These are phyloP conservation scores for Lentinula guzmanii DNA, from an alignment of 768 basidiomycete species.

Conservation along the genomic window DNA sequence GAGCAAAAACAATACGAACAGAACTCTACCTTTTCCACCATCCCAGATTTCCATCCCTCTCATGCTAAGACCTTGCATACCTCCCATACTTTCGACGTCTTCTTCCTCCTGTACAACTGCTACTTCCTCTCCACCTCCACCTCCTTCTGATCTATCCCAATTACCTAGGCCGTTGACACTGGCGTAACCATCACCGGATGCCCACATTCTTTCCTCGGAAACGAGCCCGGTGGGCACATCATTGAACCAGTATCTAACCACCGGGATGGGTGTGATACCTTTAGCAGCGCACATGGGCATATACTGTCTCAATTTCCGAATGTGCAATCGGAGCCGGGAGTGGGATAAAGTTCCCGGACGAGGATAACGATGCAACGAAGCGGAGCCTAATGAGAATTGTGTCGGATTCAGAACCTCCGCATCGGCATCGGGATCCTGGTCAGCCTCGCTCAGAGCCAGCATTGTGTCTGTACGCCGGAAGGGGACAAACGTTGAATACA, in stretches of 20 bases:
- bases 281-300: slow-evolving; percentile 3
- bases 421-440: not conserved
- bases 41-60: slow-evolving; percentile 3
- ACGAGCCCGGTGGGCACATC: slow-evolving; percentile 1
- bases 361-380: not conserved
- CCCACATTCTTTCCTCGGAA: not conserved
- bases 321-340: not conserved
- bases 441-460: not conserved
- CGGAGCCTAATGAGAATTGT: not conserved
- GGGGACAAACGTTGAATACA: not conserved
- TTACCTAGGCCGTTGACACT: not conserved
- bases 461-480: not conserved
- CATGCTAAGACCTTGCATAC: slow-evolving; percentile 4
- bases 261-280: not conserved
- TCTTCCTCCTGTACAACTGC: not conserved
- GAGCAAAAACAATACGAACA: not conserved
- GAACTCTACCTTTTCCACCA: not conserved
- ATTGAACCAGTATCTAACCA: slow-evolving; percentile 3
- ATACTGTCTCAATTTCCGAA: not conserved
- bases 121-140: not conserved
- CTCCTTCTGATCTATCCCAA: not conserved
- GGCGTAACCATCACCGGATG: not conserved
- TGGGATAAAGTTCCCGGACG: not conserved
- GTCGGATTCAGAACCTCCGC: not conserved
- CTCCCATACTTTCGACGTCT: not conserved